Conservation (phyloP, 345 rosid genomes). For the Boechera retrofracta region DNA sequence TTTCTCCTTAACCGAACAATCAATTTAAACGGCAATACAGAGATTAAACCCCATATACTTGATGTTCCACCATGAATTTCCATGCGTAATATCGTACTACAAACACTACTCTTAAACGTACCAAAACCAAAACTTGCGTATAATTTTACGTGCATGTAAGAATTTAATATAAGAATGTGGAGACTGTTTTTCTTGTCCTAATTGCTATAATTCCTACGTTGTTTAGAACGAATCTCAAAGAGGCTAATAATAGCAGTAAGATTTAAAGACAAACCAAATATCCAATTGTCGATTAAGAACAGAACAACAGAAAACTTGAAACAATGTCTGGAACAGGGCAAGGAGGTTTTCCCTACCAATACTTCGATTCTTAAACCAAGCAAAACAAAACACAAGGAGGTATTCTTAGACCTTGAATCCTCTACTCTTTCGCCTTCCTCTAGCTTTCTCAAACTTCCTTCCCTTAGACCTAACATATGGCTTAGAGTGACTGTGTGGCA, state of each 20-base stretch:
- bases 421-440: conserved; percentile 85
- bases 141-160: too few relatives aligned
- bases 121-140: too few relatives aligned
- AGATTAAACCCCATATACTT: too few relatives aligned
- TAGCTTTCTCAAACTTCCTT: conserved; percentile 85
- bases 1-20: too few relatives aligned
- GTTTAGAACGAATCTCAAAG: not conserved
- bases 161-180: too few relatives aligned
- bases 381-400: conserved; percentile 23
- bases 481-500: conserved; percentile 87
- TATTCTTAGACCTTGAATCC: conserved; percentile 65
- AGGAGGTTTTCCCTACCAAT: conserved; percentile 42
- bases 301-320: conserved; percentile 1
- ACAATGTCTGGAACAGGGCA: conserved; percentile 30
- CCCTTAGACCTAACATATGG: conserved; percentile 84
- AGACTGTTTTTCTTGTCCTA: not conserved
- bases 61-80: too few relatives aligned
- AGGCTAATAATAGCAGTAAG: not conserved
- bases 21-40: too few relatives aligned
- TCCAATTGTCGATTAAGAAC: conserved; percentile 25
- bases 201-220: not conserved
- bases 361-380: conserved; percentile 41
- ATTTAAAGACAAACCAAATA: not conserved
- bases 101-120: too few relatives aligned
- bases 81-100: too few relatives aligned